Conservation (phyloP, 1,139 yeast genomes). For the Protomyces gravidus region DNA sequence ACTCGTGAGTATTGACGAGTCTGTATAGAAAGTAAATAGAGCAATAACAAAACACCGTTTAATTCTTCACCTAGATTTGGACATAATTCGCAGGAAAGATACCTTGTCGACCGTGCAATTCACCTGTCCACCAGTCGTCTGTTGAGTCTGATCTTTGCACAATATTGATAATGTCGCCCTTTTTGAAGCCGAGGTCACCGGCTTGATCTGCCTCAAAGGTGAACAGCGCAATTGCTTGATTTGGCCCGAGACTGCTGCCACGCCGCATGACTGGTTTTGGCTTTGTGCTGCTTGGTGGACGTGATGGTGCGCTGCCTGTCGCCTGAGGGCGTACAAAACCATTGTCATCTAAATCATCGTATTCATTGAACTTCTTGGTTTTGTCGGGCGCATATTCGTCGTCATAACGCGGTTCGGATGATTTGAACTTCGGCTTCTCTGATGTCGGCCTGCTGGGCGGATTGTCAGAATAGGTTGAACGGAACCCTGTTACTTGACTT, state of each 20-base stretch:
- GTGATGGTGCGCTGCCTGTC: constrained; percentile 6
- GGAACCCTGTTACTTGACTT: constrained; percentile 17
- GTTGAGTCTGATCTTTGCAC: constrained; percentile 77
- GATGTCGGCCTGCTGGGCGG: constrained; percentile 30
- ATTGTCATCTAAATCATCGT: constrained; percentile 16
- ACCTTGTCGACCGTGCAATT: constrained; percentile 74
- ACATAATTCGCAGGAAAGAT: constrained; percentile 97
- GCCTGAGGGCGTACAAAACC: constrained; percentile 9
- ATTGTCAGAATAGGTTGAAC: constrained; percentile 37
- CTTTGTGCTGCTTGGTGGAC: constrained; percentile 23
- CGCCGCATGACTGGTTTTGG: not conserved
- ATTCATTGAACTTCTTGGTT: not conserved
- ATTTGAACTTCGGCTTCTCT: constrained; percentile 22
- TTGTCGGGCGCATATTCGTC: not conserved
- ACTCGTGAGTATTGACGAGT: not conserved
- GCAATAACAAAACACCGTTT: no score
- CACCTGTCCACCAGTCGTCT: constrained; percentile 99
- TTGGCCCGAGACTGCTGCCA: constrained; percentile 23
- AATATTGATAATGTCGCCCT: constrained; percentile 92
- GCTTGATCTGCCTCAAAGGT: constrained; percentile 84
- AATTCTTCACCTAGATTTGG: constrained; percentile 57
- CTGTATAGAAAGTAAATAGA: no score
- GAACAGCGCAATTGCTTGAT: constrained; percentile 73
- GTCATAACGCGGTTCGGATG: not conserved
- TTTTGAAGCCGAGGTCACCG: constrained; percentile 86